Percentiles rank a stretch among this genome's conserved stretches.
These are phyloP conservation scores for Verticillium longisporum DNA, from an alignment of 2,329 filamentous ascomycete genomes.

Conservation along the genomic window DNA sequence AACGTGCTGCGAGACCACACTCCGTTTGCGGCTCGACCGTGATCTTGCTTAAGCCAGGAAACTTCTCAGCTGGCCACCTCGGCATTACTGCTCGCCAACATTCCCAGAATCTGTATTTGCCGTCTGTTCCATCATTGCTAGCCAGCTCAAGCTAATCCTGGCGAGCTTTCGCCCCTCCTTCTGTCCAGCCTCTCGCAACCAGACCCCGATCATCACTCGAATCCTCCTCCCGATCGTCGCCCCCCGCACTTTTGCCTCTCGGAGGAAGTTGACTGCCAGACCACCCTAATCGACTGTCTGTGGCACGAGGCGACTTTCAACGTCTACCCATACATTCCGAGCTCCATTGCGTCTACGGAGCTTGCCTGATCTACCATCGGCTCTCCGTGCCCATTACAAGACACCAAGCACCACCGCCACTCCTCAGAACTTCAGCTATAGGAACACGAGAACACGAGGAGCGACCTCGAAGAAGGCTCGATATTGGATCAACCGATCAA, in stretches of 20 bases:
- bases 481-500: neutral
- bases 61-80: neutral
- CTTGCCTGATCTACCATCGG: neutral
- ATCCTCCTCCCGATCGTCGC: neutral
- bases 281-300: neutral
- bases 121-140: neutral
- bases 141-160: neutral
- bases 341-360: neutral
- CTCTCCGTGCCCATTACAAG: neutral
- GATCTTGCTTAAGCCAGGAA: neutral
- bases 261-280: neutral
- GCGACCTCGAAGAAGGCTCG: neutral
- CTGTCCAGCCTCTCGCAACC: neutral
- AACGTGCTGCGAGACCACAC: neutral
- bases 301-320: neutral
- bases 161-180: neutral
- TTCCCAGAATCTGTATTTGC: neutral
- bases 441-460: too few species aligned
- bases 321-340: neutral
- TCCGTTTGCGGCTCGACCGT: neutral
- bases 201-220: neutral
- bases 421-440: neutral
- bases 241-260: neutral
- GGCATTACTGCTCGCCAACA: neutral
- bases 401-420: neutral